These are phyloP conservation scores for Stemphylium beticola DNA, from an alignment of 2,329 filamentous ascomycete species.

Conservation along the genomic window DNA sequence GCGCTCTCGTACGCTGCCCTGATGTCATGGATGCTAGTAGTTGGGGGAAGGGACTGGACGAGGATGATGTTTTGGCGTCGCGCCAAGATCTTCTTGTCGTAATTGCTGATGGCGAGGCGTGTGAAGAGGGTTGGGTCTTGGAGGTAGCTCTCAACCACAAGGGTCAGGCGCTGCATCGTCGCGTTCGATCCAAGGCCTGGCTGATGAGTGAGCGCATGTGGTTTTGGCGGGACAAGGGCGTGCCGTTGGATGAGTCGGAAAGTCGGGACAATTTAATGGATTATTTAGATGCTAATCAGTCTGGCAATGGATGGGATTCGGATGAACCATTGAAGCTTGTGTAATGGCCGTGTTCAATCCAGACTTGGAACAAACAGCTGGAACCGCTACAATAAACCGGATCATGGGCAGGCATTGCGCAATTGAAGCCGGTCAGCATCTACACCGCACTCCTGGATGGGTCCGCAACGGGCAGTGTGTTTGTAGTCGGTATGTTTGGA, in stretches of 20 bases:
- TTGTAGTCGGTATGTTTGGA: too few relatives aligned
- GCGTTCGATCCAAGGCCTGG: neutral
- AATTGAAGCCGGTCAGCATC: too few relatives aligned
- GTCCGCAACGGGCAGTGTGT: too few relatives aligned
- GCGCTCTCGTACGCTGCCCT: conserved; percentile 2
- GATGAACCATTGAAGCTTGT: neutral
- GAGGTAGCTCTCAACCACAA: neutral
- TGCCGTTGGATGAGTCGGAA: neutral
- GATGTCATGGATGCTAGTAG: neutral
- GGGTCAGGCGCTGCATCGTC: conserved; percentile 2
- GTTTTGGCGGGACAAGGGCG: neutral
- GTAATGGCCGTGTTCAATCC: too few relatives aligned
- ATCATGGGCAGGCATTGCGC: too few relatives aligned
- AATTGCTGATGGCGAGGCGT: neutral
- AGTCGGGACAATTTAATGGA: neutral
- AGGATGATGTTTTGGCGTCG: neutral
- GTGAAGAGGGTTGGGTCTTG: conserved; percentile 6
- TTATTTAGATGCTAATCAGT: neutral
- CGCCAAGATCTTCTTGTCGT: neutral
- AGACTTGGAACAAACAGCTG: too few relatives aligned
- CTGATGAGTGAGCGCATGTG: neutral
- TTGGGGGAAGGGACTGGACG: neutral
- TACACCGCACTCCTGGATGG: too few relatives aligned
- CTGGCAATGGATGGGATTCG: conserved; percentile 3
- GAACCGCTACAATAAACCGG: too few relatives aligned